Conservation (phyloP, 2,329 filamentous ascomycete species). For the Penicillium sp. region DNA sequence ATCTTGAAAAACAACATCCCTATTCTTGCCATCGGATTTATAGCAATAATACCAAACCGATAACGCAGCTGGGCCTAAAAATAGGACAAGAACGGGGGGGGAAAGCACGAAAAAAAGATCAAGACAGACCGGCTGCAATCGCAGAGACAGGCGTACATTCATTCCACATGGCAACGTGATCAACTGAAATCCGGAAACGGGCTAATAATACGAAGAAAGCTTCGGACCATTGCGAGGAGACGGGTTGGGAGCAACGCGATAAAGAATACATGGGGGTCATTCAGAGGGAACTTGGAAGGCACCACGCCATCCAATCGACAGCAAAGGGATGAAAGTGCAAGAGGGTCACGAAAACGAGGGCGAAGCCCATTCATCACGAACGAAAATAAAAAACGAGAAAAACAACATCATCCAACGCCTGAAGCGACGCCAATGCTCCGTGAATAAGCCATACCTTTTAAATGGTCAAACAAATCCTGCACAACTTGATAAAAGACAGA, state of each 20-base stretch:
- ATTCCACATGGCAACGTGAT: constrained; percentile 23
- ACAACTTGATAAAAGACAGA: neutral
- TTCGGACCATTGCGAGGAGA: neutral
- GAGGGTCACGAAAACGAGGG: neutral
- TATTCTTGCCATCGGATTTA: neutral
- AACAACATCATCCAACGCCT: neutral
- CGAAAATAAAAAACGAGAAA: neutral
- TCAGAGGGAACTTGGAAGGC: neutral
- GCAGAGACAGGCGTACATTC: constrained; percentile 19
- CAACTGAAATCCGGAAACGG: constrained; percentile 4
- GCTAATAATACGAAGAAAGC: constrained; percentile 2
- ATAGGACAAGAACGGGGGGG: neutral
- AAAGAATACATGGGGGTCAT: constrained; percentile 5
- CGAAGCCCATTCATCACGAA: neutral
- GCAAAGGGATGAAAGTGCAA: neutral
- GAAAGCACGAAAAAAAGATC: neutral
- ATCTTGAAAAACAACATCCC: neutral
- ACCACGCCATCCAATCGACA: neutral
- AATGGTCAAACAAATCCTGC: neutral
- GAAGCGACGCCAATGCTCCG: neutral
- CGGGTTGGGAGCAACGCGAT: neutral
- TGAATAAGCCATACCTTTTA: neutral
- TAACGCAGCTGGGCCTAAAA: neutral
- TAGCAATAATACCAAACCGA: neutral
- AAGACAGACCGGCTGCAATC: constrained; percentile 13